Evolutionary conservation across 176 grass and related monocot species (phyloP), one percentile per base, ranked within the genome.

Genomic region (Triticum timopheevii): DNA sequence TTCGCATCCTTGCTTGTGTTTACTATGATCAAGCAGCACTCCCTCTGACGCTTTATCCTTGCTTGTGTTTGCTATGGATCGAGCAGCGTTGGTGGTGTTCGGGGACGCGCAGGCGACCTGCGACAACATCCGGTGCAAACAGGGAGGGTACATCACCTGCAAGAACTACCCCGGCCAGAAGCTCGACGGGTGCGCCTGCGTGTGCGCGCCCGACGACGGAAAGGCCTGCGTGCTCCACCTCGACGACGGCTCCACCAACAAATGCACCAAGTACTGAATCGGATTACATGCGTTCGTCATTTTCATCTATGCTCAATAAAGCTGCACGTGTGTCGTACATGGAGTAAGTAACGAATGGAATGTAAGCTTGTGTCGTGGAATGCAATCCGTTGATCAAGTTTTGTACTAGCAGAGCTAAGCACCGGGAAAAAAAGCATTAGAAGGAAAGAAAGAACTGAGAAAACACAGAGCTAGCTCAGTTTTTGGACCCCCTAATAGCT

Each of bases 101-200:
- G 64, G 73, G 5, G 84, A 42, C 50, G 39, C 13, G 1, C 24
- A 4, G 73, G n/a, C 52, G 28, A 33, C 12, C 19, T 70, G 63
- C 70, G 2, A 49, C 24, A 49, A 1, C 3, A 7, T 24, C 24
- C 27, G 44, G 80, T 91, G 89, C 85, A 2, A 35, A 20, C 85
- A 75, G 49, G 89, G 85, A 7, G 89, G 74, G 1, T 28, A 88
- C 89, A 80, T 91, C 79, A 88, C 80, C 80, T 88, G 89, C 74
- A 17, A 61, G 52, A 91, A 84, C 80, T 90, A 90, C 80, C 64
- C 34, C 7, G 8, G 23, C 34, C 24, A 67, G 84, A 16, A 80
- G 85, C 74, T 88, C 76, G 56, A 84, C 5, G 80, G 80, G 5
- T 91, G 89, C 33, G 85, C 0, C 1, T 91, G 84, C 84, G 1